Percentiles rank a stretch among this genome's conserved stretches.
Evolutionary conservation across 768 basidiomycete genomes (phyloP).

Genomic region (Mycena sanguinolenta): DNA sequence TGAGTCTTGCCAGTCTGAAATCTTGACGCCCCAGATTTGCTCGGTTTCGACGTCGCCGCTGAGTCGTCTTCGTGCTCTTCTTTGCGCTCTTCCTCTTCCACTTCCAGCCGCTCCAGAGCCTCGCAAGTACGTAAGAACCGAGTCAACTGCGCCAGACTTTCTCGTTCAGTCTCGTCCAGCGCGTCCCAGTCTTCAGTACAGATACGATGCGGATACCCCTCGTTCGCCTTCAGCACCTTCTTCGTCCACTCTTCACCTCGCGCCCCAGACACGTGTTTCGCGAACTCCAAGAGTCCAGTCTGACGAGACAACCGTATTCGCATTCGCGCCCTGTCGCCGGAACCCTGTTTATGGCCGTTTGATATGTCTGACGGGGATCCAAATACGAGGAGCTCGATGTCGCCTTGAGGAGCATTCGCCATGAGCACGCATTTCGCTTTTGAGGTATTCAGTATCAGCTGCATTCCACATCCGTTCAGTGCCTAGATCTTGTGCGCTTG

Average conservation of each 20-base stretch:
- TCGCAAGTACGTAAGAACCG: slow-evolving; percentile 46
- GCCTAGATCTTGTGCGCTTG: neutral
- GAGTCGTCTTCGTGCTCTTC: slow-evolving; percentile 24
- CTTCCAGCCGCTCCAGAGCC: slow-evolving; percentile 32
- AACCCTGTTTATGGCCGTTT: slow-evolving; percentile 18
- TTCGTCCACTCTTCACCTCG: slow-evolving; percentile 58
- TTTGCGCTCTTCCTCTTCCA: too few relatives aligned
- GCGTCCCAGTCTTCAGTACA: slow-evolving; percentile 41
- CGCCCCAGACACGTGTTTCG: slow-evolving; percentile 45
- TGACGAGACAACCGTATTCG: slow-evolving; percentile 55
- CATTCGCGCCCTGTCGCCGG: slow-evolving; percentile 41
- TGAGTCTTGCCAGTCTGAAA: slow-evolving; percentile 2
- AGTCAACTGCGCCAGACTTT: slow-evolving; percentile 41
- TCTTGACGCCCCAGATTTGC: neutral
- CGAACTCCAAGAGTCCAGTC: slow-evolving; percentile 50
- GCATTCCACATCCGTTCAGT: neutral
- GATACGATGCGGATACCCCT: slow-evolving; percentile 41
- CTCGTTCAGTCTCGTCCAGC: slow-evolving; percentile 45
- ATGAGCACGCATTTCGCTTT: slow-evolving; percentile 62
- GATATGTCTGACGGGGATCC: slow-evolving; percentile 28
- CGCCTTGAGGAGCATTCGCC: slow-evolving; percentile 63
- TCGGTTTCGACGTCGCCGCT: neutral
- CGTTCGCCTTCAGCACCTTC: slow-evolving; percentile 40
- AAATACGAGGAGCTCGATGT: slow-evolving; percentile 62
- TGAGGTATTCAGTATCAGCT: slow-evolving; percentile 59